Conservation (phyloP, 78 protist species). For the Creolimax fragrantissima region DNA sequence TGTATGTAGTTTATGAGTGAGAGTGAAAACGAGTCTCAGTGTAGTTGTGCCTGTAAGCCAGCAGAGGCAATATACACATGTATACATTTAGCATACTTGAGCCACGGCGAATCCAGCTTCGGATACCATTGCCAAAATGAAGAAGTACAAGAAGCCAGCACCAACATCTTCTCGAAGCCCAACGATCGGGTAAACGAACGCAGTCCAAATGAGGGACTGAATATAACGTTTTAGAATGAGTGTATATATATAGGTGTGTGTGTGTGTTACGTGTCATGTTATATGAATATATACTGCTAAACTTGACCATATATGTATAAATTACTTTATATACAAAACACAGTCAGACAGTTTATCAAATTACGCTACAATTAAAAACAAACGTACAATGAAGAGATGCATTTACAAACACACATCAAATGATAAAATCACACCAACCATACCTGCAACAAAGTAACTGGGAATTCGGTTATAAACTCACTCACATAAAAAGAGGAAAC, state of each 20-base stretch:
- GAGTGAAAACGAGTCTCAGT: too few species aligned
- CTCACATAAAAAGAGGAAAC: not conserved
- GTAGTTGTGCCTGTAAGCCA: not conserved
- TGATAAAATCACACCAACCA: not conserved
- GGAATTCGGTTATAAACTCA: not conserved
- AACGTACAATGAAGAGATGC: too few species aligned
- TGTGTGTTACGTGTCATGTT: not conserved
- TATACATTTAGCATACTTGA: too few species aligned
- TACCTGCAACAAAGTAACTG: not conserved
- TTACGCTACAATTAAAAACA: not conserved
- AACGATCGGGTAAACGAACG: not conserved
- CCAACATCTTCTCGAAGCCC: not conserved
- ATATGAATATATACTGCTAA: not conserved
- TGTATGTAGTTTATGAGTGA: too few species aligned
- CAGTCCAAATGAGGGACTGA: constrained; percentile 6
- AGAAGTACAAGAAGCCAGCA: not conserved
- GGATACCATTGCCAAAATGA: not conserved
- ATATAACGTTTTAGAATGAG: not conserved
- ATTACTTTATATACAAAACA: not conserved
- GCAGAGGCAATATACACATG: not conserved
- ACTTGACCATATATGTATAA: not conserved
- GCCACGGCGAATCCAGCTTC: constrained; percentile 18
- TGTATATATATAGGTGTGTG: not conserved
- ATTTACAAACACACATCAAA: not conserved
- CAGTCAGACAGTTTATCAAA: not conserved